Conservation (phyloP, 495 filamentous ascomycete genomes). For the Letharia columbiana region DNA sequence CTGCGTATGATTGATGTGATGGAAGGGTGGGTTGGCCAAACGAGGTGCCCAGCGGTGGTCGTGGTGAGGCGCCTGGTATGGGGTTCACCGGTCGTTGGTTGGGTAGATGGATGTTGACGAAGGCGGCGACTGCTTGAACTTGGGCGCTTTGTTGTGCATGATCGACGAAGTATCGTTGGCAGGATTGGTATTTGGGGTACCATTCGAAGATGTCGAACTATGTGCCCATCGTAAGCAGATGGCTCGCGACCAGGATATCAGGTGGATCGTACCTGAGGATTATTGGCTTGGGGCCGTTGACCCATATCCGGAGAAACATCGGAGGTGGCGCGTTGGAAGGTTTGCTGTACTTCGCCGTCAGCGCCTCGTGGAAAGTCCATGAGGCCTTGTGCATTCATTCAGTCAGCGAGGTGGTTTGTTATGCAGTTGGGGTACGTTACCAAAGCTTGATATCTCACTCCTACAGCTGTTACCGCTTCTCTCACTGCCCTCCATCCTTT, state of each 20-base stretch:
- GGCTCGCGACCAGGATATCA: neutral
- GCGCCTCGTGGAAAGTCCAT: conserved; percentile 13
- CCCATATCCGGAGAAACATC: conserved; percentile 11
- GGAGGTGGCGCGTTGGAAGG: conserved; percentile 35
- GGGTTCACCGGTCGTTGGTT: conserved; percentile 38
- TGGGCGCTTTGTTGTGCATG: conserved; percentile 76
- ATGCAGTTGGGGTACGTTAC: neutral
- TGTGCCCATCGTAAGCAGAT: conserved; percentile 20
- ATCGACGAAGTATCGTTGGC: conserved; percentile 87
- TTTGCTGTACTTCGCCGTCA: conserved; percentile 25
- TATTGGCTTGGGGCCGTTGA: conserved; percentile 29
- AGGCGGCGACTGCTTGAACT: conserved; percentile 83
- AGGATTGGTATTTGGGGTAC: conserved; percentile 87
- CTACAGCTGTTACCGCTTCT: neutral
- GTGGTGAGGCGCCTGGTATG: conserved; percentile 29
- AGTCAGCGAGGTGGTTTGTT: neutral
- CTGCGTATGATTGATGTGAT: conserved; percentile 30
- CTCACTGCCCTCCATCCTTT: neutral
- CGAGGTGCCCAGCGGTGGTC: conserved; percentile 28
- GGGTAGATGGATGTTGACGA: conserved; percentile 71
- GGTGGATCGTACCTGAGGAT: conserved; percentile 33
- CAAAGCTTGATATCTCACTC: neutral
- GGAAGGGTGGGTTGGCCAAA: conserved; percentile 27
- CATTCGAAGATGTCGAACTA: conserved; percentile 83
- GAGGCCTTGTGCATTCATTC: neutral